Evolutionary conservation across 140 eudicot genomes (phyloP).

Genomic region (Cichorium intybus): DNA sequence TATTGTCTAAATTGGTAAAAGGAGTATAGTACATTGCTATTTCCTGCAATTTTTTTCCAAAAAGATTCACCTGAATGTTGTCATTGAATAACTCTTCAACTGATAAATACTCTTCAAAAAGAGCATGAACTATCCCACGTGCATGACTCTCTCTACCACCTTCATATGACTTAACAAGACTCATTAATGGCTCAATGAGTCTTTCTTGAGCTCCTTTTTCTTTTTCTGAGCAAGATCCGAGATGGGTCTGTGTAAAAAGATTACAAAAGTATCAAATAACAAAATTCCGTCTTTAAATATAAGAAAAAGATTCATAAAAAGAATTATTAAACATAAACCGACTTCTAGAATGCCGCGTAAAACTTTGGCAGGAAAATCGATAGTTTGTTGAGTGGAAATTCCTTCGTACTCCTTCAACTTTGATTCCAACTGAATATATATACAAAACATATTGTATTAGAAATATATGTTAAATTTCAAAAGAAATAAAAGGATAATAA

Average conservation of each 20-base stretch:
- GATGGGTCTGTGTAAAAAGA: slow-evolving; percentile 54
- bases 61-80: slow-evolving; percentile 64
- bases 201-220: slow-evolving; percentile 94
- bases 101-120: slow-evolving; percentile 83
- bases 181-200: slow-evolving; percentile 80
- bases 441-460: slow-evolving; percentile 2
- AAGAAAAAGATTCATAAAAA: neutral
- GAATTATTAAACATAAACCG: slow-evolving; percentile 20
- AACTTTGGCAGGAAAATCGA: slow-evolving; percentile 89
- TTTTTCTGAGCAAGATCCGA: slow-evolving; percentile 67
- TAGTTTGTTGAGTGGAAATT: slow-evolving; percentile 48
- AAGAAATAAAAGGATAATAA: neutral
- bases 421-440: slow-evolving; percentile 71
- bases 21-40: too few species aligned
- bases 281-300: neutral
- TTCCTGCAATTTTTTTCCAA: too few species aligned
- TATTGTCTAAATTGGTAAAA: too few species aligned
- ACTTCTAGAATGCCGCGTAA: slow-evolving; percentile 89
- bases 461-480: neutral
- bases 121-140: slow-evolving; percentile 84
- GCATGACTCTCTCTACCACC: slow-evolving; percentile 99
- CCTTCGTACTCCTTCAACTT: slow-evolving; percentile 79
- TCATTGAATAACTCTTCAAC: slow-evolving; percentile 96
- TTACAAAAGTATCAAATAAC: neutral
- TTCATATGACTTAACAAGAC: slow-evolving; percentile 93